Conservation (phyloP, 768 basidiomycete species). For the Pulveroboletus ravenelii region DNA sequence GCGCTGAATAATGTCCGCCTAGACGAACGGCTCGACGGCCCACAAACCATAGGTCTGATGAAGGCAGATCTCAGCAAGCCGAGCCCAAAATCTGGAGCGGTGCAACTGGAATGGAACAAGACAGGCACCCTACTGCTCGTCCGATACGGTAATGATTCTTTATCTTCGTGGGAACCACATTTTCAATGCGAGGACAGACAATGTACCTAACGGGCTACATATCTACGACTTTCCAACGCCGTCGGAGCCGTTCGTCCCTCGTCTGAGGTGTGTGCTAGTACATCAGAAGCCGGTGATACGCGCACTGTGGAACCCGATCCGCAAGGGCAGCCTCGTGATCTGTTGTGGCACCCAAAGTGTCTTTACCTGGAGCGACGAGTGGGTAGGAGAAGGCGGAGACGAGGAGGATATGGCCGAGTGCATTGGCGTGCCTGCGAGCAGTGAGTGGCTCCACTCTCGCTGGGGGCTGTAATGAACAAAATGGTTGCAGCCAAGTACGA, state of each 20-base stretch:
- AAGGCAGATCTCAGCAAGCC: conserved; percentile 58
- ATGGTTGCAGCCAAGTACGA: conserved; percentile 58
- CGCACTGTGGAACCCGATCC: conserved; percentile 81
- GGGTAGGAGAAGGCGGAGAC: conserved; percentile 54
- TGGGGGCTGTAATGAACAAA: neutral
- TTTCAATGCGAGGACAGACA: conserved; percentile 40
- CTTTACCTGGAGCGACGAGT: conserved; percentile 82
- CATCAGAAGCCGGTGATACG: conserved; percentile 60
- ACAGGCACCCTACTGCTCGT: conserved; percentile 69
- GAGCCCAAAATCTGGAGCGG: conserved; percentile 60
- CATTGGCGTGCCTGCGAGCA: conserved; percentile 83
- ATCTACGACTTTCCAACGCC: conserved; percentile 70
- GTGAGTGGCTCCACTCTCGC: conserved; percentile 28
- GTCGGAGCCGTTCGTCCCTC: conserved; percentile 53
- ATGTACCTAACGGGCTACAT: conserved; percentile 56
- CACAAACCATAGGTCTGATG: conserved; percentile 46
- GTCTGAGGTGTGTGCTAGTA: conserved; percentile 59
- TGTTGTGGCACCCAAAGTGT: conserved; percentile 65
- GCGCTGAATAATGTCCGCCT: neutral
- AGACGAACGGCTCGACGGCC: conserved; percentile 66
- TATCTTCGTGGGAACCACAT: neutral
- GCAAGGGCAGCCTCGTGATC: conserved; percentile 62
- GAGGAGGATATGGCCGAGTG: conserved; percentile 85
- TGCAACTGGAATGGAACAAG: conserved; percentile 78
- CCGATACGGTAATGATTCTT: conserved; percentile 54